Evolutionary conservation across 176 grass and related monocot species (phyloP), one percentile per base, ranked within the genome.

Genomic region (Saccharum officinarum): DNA sequence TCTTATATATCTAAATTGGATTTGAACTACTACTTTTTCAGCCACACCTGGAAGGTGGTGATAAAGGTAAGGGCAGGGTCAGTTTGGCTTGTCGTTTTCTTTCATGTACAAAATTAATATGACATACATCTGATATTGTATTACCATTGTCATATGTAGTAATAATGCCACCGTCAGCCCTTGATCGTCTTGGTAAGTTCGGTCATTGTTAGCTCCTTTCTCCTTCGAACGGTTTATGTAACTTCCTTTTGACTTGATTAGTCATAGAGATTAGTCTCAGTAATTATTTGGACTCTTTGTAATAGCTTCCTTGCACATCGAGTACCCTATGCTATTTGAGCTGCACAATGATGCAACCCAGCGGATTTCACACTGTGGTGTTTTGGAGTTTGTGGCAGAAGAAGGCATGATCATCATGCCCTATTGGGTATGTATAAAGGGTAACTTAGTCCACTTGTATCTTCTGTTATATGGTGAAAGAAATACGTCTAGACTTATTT

Each of bases 401-500:
- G 97, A 98, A 94, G 93, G 97, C 81, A 89, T 94, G 83, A 94
- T 98, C 63, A 92, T 94, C 84, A 96, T 96, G 91, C 93, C 93
- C 71, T 94, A 98, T 44, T 95, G 91, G 97, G 97, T 98, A 87
- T 69, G 85, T 60, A 46, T 52, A 63, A 46, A 73, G 38, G 8
- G 69, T 17, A 25, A 63, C 18, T 61, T 52, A 39, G 13, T 70
- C 44, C 64, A 42, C 13, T 77, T 34, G 8, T 77, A 34, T 39
- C 70, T 83, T 54, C 39, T 42, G 49, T 72, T 81, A 28, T 78
- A 79, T 91, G 28, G 17, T 74, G 64, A 78, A 62, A 80, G 50
- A 89, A 81, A 22, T 34, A 3, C 23, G n/a, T 61, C 30, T 17
- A 4, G 25, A 38, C 54, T 34, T 7, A 78, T 33, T 36, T 77